Conservation (phyloP, 208 protist species). For the Crithidia bombi region DNA sequence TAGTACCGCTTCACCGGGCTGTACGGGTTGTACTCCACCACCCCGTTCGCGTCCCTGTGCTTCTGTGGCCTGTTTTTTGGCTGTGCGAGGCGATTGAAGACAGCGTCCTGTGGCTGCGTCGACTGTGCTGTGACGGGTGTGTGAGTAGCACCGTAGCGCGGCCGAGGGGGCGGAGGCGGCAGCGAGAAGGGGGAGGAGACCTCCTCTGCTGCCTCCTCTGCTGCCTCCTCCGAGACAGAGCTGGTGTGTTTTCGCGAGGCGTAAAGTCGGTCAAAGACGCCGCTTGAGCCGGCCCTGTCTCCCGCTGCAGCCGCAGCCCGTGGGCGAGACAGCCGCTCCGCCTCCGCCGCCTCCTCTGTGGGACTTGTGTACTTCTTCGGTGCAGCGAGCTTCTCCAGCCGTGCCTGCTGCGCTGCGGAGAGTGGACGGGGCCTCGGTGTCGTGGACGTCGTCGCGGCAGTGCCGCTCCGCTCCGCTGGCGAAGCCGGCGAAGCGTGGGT, state of each 20-base stretch:
- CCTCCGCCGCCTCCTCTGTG: neutral
- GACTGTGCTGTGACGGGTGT: neutral
- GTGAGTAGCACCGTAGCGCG: neutral
- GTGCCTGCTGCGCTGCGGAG: slow-evolving; percentile 15
- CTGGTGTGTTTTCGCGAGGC: slow-evolving; percentile 7
- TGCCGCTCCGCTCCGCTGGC: neutral
- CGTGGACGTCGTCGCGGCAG: neutral
- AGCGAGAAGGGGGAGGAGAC: neutral
- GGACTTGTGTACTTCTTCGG: slow-evolving; percentile 15
- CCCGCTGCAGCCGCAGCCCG: neutral
- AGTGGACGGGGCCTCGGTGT: slow-evolving; percentile 7
- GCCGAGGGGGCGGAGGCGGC: neutral
- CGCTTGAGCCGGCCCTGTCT: neutral
- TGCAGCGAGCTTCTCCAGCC: slow-evolving; percentile 27
- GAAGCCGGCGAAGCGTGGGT: neutral
- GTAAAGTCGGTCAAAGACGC: slow-evolving; percentile 28
- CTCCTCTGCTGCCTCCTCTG: neutral
- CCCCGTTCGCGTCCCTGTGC: slow-evolving; percentile 6
- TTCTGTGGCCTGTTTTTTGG: slow-evolving; percentile 16
- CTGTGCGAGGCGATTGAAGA: slow-evolving; percentile 40
- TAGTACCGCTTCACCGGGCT: slow-evolving; percentile 21
- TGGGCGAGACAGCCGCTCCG: neutral
- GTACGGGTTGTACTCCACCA: slow-evolving; percentile 6
- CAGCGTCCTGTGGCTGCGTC: neutral
- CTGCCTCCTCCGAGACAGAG: neutral